Conservation (phyloP, 371 early-diverging fungal genomes). For the Smittium culicis region DNA sequence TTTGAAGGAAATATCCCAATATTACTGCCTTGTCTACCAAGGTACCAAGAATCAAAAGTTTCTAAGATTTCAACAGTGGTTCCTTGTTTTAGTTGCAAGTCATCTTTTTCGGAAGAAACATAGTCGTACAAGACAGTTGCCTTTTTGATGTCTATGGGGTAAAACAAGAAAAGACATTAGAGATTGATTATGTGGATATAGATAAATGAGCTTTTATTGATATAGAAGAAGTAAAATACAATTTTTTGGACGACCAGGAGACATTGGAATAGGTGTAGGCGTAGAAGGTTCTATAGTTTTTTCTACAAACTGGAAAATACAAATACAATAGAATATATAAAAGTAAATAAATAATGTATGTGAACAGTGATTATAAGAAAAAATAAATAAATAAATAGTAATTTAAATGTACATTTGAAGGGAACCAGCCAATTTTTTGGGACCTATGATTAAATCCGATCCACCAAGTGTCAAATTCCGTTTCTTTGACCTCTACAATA, state of each 20-base stretch:
- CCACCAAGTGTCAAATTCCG: slow-evolving; percentile 49
- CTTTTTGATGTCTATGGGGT: slow-evolving; percentile 19
- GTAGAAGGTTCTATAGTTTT: not conserved
- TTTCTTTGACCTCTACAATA: slow-evolving; percentile 42
- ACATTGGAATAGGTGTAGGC: not conserved
- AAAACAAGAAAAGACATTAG: slow-evolving; percentile 1
- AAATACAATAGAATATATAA: not conserved
- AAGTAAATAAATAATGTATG: no score
- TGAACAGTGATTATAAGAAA: no score
- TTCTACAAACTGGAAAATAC: not conserved
- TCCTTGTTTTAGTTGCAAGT: slow-evolving; percentile 8
- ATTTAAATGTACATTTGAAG: slow-evolving; percentile 57
- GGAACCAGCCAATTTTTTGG: slow-evolving; percentile 49
- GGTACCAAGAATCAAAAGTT: slow-evolving; percentile 12
- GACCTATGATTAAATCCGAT: slow-evolving; percentile 40
- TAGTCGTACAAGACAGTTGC: slow-evolving; percentile 14
- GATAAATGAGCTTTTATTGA: slow-evolving; percentile 8
- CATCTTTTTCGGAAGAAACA: slow-evolving; percentile 9
- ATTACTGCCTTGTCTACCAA: slow-evolving; percentile 18
- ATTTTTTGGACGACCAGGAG: not conserved
- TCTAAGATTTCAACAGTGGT: slow-evolving; percentile 11
- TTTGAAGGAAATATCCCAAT: slow-evolving; percentile 13
- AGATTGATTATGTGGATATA: not conserved
- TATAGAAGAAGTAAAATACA: no score
- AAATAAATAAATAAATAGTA: no score